These are phyloP conservation scores for Irpex sp. DNA, from an alignment of 1,284 basidiomycete genomes.

Conservation along the genomic window DNA sequence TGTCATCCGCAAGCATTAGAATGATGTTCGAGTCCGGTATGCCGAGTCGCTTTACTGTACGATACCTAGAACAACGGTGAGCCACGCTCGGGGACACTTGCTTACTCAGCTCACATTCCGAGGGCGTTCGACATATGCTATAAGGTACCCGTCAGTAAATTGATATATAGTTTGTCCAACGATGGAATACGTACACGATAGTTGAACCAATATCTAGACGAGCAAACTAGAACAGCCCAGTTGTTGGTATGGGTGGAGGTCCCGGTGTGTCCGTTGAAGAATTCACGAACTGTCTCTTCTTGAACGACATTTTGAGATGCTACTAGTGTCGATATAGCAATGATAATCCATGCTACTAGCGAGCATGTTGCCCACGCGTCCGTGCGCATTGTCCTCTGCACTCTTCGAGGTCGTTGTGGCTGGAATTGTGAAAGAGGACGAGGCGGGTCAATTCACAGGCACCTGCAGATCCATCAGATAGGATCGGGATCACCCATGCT, in stretches of 20 bases:
- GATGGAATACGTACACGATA: constrained; percentile 70
- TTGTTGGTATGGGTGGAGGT: constrained; percentile 87
- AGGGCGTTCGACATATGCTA: constrained; percentile 98
- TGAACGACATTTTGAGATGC: constrained; percentile 6
- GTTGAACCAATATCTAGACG: constrained; percentile 98
- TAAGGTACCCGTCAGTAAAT: background rate
- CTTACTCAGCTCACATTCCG: constrained; percentile 68
- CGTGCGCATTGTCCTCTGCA: background rate
- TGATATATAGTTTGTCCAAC: background rate
- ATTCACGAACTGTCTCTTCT: constrained; percentile 14
- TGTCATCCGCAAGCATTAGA: constrained; percentile 97
- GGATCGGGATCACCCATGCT: constrained; percentile 6
- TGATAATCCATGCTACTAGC: background rate
- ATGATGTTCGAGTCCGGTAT: constrained; percentile 99
- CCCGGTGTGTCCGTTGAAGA: constrained; percentile 18
- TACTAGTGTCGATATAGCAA: background rate
- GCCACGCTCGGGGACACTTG: background rate
- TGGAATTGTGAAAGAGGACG: background rate
- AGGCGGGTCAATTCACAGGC: background rate
- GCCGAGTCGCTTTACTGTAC: constrained; percentile 95
- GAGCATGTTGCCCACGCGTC: background rate
- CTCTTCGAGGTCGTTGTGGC: background rate
- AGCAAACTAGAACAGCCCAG: constrained; percentile 96
- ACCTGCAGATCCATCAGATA: background rate
- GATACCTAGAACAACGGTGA: constrained; percentile 61